phyloP scores from a whole-genome alignment of 2,329 filamentous ascomycete genomes.

The Claviceps sp. region DNA sequence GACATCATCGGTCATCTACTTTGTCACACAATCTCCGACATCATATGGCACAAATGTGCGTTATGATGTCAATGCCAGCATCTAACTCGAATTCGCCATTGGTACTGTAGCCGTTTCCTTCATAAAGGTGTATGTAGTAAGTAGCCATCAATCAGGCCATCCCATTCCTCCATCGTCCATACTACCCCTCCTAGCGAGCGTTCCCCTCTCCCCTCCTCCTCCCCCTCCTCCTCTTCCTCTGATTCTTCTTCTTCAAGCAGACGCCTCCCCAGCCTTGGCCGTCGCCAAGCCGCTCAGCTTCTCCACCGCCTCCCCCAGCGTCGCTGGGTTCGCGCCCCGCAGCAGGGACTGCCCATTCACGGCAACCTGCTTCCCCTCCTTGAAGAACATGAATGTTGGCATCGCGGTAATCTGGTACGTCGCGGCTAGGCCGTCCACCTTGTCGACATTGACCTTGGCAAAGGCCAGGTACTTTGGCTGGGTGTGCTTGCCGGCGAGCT shows the following conservation, averaged over 20 bases:
- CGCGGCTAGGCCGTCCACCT: conserved; percentile 28
- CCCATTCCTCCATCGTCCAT: no score
- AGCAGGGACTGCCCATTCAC: conserved; percentile 19
- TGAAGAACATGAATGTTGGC: conserved; percentile 87
- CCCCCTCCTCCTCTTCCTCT: background rate
- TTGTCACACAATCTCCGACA: no score
- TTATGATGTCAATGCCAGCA: no score
- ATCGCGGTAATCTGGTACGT: conserved; percentile 76
- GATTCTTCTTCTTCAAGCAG: background rate
- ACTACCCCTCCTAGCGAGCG: no score
- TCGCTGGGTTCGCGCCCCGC: conserved; percentile 20
- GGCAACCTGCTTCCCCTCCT: conserved; percentile 41
- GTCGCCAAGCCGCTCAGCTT: conserved; percentile 24
- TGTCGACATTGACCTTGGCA: conserved; percentile 12
- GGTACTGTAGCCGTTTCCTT: no score
- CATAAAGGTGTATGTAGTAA: no score
- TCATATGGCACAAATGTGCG: no score
- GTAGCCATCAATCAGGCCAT: no score
- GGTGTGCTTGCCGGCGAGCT: conserved; percentile 20
- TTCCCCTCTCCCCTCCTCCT: background rate
- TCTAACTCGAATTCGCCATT: no score
- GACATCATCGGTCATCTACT: no score
- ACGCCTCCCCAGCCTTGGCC: conserved; percentile 15
- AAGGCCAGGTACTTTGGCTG: conserved; percentile 11
- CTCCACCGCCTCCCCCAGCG: conserved; percentile 21